phyloP scores from a whole-genome alignment of 306 rosid species.

The Casuarina glauca region DNA sequence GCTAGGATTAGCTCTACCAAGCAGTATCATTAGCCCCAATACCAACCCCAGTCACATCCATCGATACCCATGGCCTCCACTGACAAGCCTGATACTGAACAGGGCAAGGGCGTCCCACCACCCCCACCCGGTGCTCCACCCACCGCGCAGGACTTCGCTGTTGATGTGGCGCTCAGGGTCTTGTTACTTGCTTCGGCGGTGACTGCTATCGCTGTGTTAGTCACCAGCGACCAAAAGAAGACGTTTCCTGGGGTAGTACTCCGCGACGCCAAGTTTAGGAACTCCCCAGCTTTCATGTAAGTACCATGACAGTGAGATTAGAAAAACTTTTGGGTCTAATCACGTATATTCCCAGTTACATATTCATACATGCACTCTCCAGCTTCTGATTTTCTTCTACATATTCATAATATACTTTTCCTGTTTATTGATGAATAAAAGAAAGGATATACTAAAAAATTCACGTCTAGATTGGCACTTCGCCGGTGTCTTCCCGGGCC shows the following conservation, averaged over 20 bases:
- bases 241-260: not conserved
- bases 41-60: not conserved
- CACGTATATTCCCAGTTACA: not conserved
- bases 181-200: constrained; percentile 67
- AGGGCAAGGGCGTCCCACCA: constrained; percentile 26
- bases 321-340: not conserved
- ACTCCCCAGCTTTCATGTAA: constrained; percentile 85
- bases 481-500: too few species aligned
- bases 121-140: constrained; percentile 7
- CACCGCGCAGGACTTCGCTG: constrained; percentile 20
- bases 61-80: constrained; percentile 55
- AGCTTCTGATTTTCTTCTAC: not conserved
- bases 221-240: constrained; percentile 69
- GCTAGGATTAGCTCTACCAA: not conserved
- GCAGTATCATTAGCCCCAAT: not conserved
- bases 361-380: not conserved
- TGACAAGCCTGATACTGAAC: constrained; percentile 57
- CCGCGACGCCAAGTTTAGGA: constrained; percentile 52
- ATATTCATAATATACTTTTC: too few species aligned
- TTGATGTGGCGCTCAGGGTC: constrained; percentile 54
- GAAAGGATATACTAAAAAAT: too few species aligned
- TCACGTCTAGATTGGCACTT: too few species aligned
- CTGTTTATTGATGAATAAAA: too few species aligned
- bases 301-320: constrained; percentile 12
- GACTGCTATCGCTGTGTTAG: constrained; percentile 53